These are phyloP conservation scores for Nevesoporus exiguus DNA, from an alignment of 768 basidiomycete genomes.

Conservation along the genomic window DNA sequence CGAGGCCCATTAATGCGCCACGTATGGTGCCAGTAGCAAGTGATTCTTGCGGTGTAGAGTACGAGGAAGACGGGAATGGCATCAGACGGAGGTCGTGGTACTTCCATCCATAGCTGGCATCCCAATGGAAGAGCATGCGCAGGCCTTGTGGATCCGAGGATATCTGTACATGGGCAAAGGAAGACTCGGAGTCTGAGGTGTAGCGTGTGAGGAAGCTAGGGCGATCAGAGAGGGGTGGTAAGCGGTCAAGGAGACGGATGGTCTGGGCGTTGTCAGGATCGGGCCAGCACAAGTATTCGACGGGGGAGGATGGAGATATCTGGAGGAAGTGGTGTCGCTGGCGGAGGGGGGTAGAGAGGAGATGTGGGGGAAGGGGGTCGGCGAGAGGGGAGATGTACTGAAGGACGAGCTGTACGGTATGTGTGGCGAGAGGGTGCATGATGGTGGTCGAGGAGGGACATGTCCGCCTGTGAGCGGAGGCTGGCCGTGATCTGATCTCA, in stretches of 20 bases:
- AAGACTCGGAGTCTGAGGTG: conserved; percentile 47
- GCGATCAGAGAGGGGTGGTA: conserved; percentile 26
- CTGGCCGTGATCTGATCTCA: background rate
- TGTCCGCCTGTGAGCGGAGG: background rate
- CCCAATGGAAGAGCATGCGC: conserved; percentile 70
- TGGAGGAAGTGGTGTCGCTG: conserved; percentile 66
- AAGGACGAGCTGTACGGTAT: conserved; percentile 47
- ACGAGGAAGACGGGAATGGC: conserved; percentile 58
- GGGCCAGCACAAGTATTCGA: conserved; percentile 70
- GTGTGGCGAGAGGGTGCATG: conserved; percentile 37
- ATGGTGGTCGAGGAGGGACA: background rate
- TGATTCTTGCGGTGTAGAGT: conserved; percentile 26
- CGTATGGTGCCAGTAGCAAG: conserved; percentile 24
- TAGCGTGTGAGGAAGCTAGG: conserved; percentile 35
- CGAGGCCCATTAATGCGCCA: conserved; percentile 2
- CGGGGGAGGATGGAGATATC: conserved; percentile 46
- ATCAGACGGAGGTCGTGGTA: conserved; percentile 68
- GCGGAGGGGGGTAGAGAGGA: conserved; percentile 55
- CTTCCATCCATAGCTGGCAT: conserved; percentile 52
- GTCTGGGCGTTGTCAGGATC: conserved; percentile 34
- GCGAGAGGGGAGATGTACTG: conserved; percentile 54
- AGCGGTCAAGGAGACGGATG: conserved; percentile 44
- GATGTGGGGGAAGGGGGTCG: conserved; percentile 53
- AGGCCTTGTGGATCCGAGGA: conserved; percentile 36
- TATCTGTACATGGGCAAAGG: conserved; percentile 57